Evolutionary conservation across 805 yeast genomes (phyloP), one percentile per base, ranked within the genome.

Genomic region (Alloascoidea hylecoeti): DNA sequence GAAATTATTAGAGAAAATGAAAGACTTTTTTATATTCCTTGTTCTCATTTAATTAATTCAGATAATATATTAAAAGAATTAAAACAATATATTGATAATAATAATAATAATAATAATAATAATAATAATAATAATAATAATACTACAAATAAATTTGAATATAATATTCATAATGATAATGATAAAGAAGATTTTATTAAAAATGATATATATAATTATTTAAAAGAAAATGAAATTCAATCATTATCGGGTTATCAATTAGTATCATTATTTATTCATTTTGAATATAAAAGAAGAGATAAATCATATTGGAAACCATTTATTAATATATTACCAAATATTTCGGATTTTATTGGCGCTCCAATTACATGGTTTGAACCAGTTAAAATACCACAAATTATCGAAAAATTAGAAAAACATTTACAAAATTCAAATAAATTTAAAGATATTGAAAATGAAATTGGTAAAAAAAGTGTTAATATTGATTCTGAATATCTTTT

Each of bases 241-340:
- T 17, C 3, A 38, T 49, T 4, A 37, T 49, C 16, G 38, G 38
- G n/a, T 35, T 49, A 6, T 52, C 53, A 2, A 35, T 38, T 6
- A 2, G 19, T 2, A 18, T 38, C 12, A 42, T 50, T 3, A 30
- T 50, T n/a, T 47, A 46, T 33, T 18, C 37, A 5, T 15, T n/a
- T 6, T 42, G 47, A 2, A 28, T 41, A 4, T 32, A 16, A n/a
- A 3, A 16, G 12, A 17, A 16, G 39, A 16, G 17, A n/a, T 16
- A 16, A 5, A 15, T 30, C n/a, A 18, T 75, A 64, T 49, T 84
- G 94, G 94, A 50, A 53, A 33, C 83, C 84, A 0, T 83, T 83
- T 51, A 53, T 83, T 6, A 64, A 67, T 23, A 68, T 73, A 44
- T 63, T 84, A 41, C 95, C 96, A 0, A 49, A 59, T 0, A 41